Evolutionary conservation across 2,329 filamentous ascomycete genomes (phyloP).

Genomic region (Raffaelea arxii): DNA sequence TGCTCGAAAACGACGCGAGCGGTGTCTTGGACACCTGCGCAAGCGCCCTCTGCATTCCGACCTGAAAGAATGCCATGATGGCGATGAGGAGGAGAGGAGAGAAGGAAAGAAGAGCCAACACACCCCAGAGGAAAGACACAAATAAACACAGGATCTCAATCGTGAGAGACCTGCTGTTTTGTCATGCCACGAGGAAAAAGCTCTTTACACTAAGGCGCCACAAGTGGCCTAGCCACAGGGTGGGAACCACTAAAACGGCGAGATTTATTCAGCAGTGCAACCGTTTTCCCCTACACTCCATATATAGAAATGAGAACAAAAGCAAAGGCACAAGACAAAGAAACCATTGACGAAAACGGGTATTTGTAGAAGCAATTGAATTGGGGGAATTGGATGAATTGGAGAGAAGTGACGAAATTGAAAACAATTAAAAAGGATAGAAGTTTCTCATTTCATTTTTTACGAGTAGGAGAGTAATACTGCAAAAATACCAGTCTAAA

Average conservation of each 20-base stretch:
- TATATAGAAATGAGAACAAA: no score
- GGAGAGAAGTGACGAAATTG: no score
- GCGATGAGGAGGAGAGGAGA: neutral
- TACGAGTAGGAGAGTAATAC: no score
- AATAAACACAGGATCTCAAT: no score
- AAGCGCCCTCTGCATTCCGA: constrained; percentile 18
- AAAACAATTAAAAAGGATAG: no score
- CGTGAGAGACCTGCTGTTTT: neutral
- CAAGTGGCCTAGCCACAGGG: neutral
- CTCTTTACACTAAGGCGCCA: neutral
- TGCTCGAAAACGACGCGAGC: no score
- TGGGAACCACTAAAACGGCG: constrained; percentile 8
- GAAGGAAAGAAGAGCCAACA: neutral
- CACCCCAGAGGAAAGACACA: neutral
- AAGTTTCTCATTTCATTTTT: no score
- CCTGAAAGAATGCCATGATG: constrained; percentile 19
- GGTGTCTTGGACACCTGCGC: constrained; percentile 19
- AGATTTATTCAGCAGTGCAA: constrained; percentile 8
- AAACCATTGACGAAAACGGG: no score
- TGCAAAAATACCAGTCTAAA: no score
- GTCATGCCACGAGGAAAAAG: neutral
- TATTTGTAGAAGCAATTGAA: no score
- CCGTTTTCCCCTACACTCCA: constrained; percentile 3
- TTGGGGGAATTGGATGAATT: no score
- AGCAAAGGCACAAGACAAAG: no score